Evolutionary conservation across 495 filamentous ascomycete genomes (phyloP).

Genomic region (Penicillium pancosmium): DNA sequence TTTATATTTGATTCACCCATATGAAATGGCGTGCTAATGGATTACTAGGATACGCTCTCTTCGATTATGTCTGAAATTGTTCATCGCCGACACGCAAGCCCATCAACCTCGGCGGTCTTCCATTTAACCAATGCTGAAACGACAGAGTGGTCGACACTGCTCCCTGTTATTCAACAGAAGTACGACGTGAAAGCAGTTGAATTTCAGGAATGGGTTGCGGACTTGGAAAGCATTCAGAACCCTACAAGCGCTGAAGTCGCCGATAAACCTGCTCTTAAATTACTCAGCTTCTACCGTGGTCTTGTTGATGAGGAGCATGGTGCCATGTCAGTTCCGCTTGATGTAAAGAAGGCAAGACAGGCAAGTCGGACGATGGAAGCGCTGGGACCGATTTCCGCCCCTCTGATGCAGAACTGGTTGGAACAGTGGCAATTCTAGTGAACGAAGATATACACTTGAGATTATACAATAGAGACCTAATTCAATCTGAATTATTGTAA

Average conservation of each 20-base stretch:
- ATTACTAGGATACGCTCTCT: slow-evolving; percentile 22
- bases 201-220: slow-evolving; percentile 26
- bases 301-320: slow-evolving; percentile 16
- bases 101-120: slow-evolving; percentile 18
- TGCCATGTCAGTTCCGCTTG: slow-evolving; percentile 20
- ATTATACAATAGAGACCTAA: too few relatives aligned
- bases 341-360: slow-evolving; percentile 19
- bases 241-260: slow-evolving; percentile 20
- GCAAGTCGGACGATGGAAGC: slow-evolving; percentile 29
- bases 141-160: slow-evolving; percentile 27
- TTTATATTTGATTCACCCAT: not conserved
- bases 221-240: slow-evolving; percentile 25
- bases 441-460: too few relatives aligned
- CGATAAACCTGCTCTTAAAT: slow-evolving; percentile 30
- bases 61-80: slow-evolving; percentile 26
- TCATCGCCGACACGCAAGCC: slow-evolving; percentile 16
- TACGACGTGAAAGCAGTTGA: slow-evolving; percentile 20
- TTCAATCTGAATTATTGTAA: too few relatives aligned
- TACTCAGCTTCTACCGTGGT: slow-evolving; percentile 30
- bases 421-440: slow-evolving; percentile 24
- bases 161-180: slow-evolving; percentile 20
- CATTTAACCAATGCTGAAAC: slow-evolving; percentile 33
- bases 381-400: slow-evolving; percentile 19
- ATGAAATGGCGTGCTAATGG: slow-evolving; percentile 3
- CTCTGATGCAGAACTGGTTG: slow-evolving; percentile 29